Evolutionary conservation across 495 filamentous ascomycete species (phyloP).

Genomic region (Talaromyces ruber): DNA sequence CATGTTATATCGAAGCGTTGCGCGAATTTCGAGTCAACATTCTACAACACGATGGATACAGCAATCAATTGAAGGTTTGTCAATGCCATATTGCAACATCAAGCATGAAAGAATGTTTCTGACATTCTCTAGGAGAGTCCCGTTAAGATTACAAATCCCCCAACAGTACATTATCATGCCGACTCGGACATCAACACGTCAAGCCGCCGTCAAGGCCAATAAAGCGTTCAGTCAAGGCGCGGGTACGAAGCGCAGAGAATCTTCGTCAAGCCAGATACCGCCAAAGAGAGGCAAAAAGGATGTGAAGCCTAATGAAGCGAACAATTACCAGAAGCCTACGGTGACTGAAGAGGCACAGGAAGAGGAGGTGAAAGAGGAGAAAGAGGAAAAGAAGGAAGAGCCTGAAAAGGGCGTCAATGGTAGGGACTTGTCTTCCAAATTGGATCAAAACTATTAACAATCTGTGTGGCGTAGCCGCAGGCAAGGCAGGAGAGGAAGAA

Average conservation of each 20-base stretch:
- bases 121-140: not conserved
- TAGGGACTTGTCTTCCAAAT: not conserved
- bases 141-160: not conserved
- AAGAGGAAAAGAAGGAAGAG: constrained; percentile 19
- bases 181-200: constrained; percentile 31
- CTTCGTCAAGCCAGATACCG: constrained; percentile 14
- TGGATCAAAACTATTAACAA: not conserved
- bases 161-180: not conserved
- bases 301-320: constrained; percentile 3
- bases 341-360: constrained; percentile 2
- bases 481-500: constrained; percentile 7
- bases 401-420: constrained; percentile 22
- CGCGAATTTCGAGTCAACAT: not conserved
- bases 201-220: constrained; percentile 38
- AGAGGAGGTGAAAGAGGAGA: constrained; percentile 2
- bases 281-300: constrained; percentile 28
- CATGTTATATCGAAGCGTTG: constrained; percentile 5
- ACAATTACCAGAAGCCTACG: constrained; percentile 1
- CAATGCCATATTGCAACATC: not conserved
- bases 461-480: constrained; percentile 11
- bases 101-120: not conserved
- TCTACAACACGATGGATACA: not conserved
- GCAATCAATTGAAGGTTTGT: not conserved
- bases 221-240: constrained; percentile 26
- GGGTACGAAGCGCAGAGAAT: constrained; percentile 29